Percentiles rank a stretch among this genome's conserved stretches.
Evolutionary conservation across 2,329 filamentous ascomycete species (phyloP).

Genomic region (Aspergillus felis): DNA sequence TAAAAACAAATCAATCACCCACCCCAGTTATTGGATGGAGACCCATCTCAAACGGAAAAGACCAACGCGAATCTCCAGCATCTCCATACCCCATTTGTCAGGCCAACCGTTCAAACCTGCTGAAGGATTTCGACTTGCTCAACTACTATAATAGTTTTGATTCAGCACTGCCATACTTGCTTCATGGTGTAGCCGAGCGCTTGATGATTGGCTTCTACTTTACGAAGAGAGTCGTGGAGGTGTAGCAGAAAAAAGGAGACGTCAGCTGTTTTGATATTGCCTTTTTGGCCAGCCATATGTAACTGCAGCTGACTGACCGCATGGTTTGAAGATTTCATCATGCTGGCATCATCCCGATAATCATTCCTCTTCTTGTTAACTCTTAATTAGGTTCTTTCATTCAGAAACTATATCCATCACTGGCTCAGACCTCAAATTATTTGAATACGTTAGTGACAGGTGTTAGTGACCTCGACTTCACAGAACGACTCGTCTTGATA

Average conservation of each 20-base stretch:
- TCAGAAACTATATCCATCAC: too few species aligned
- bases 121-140: constrained; percentile 1
- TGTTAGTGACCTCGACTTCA: background rate
- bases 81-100: constrained; percentile 8
- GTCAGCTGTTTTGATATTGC: constrained; percentile 5
- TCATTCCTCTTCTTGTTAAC: constrained; percentile 1
- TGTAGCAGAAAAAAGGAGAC: background rate
- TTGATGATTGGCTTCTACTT: constrained; percentile 4
- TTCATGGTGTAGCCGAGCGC: constrained; percentile 2
- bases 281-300: background rate
- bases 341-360: constrained; percentile 7
- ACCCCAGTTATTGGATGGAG: background rate
- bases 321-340: constrained; percentile 1
- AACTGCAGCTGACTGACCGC: background rate
- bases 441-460: background rate
- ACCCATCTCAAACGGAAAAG: background rate
- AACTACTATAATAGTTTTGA: background rate
- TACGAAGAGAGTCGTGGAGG: background rate
- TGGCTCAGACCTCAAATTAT: background rate
- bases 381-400: background rate
- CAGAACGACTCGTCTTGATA: background rate
- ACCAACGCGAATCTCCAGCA: background rate
- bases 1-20: background rate
- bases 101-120: constrained; percentile 6
- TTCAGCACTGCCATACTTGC: constrained; percentile 1